Base-by-base conservation (phyloP, 2,329 filamentous ascomycete genomes). In the Curvularia hawaiiensis region DNA sequence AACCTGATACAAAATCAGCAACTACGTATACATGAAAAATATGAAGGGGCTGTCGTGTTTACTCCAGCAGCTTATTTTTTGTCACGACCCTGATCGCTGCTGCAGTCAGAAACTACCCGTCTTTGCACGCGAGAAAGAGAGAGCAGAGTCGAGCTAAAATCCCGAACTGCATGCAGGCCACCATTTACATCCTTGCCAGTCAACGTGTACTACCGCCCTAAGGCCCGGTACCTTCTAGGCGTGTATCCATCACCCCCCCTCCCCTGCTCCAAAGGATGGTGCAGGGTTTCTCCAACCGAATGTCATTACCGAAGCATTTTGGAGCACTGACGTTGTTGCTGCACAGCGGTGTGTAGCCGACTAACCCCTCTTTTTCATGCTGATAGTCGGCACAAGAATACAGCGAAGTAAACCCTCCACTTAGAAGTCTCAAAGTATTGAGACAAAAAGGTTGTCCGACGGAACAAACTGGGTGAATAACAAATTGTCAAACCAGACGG, bases 171-270 rank as follows among this genome's bases (percentile, higher is more conserved):
- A 45, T 55, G 52, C 52, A 49, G 39, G 46, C 41, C 20, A 30
- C 22, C n/a, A 38, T 44, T 45, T 45, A 11, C 44, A 49, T 51
- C 52, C 52, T 51, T 46, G 53, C 18, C 33, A 16, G 31, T 30
- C 43, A 33, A 28, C 43, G 47, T 39, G 30, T 35, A 40, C 53
- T 40, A 44, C n/a, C n/a, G n/a, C n/a, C 40, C 40, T 14, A 12
- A 51, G 47, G 47, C 47, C 12, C 18, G 40, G n/a, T 39, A 14
- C 31, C n/a, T 45, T 55, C 31, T 45, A 51, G 53, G 53, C 47
- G 14, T 26, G 24, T 38, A 16, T 39, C n/a, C n/a, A n/a, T n/a
- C n/a, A n/a, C n/a, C n/a, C n/a, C n/a, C n/a, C n/a, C n/a, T n/a
- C 16, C 43, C 35, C 35, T 33, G 26, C 18, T 22, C 28, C 24